Evolutionary conservation across 371 early-diverging fungal genomes (phyloP), one percentile per base, ranked within the genome.

Genomic region (Mucor racemosus): DNA sequence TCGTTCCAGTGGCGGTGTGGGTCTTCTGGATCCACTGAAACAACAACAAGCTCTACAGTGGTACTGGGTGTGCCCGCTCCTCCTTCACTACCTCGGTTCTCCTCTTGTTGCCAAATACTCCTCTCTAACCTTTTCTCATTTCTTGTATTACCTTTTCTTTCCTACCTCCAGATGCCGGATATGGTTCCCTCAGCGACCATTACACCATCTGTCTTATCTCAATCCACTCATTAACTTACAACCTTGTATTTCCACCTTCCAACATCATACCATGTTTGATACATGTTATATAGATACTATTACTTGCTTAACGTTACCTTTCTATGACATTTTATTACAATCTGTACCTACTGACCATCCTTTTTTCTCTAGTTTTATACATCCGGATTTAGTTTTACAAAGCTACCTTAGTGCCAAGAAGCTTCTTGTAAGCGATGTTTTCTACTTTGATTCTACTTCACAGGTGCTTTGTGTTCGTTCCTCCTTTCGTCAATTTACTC

Each of bases 11-110:
- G 72, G 68, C 19, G 65, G 72, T 14, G 19, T 72, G 0, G 62
- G 65, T n/a, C 14, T 72, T 0, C 36, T 72, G 17, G 58, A 72
- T 62, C 68, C 68, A 26, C 7, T 55, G 1, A 10, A n/a, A 6
- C 67, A 72, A 17, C 68, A 67, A 58, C 10, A 13, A 2, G 39
- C 65, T 19, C 26, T 72, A 1, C 72, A 67, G 48, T 33, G 64
- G 17, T 58, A 67, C 0, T 72, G 65, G 67, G 46, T 72, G 9
- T 14, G 40, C 13, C 67, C 62, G 26, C 31, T 72, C 2, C 48
- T 48, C 5, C 48, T 19, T 9, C n/a, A n/a, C 7, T 19, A n/a
- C 5, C n/a, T 48, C 5, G n/a, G 4, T 19, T n/a, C 21, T 48
- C n/a, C 48, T 7, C n/a, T n/a, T n/a, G n/a, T n/a, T n/a, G n/a